Percentiles rank a stretch among this genome's conserved stretches.
phyloP scores from a whole-genome alignment of 2,329 filamentous ascomycete species.

The Didymella sp. region DNA sequence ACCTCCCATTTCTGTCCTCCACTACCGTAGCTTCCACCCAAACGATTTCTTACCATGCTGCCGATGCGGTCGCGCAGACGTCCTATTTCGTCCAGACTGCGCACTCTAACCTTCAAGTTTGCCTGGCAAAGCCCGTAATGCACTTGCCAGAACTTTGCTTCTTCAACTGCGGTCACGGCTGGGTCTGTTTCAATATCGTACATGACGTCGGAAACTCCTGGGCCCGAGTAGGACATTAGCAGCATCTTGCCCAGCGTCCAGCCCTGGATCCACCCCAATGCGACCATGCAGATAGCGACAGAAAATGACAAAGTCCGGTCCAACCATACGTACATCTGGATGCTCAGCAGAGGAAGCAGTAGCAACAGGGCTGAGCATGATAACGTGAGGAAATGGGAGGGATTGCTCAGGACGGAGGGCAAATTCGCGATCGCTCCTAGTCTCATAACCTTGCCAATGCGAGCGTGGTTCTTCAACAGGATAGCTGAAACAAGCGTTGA shows the following conservation, averaged over 20 bases:
- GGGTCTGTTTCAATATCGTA: conserved; percentile 84
- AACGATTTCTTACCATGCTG: conserved; percentile 79
- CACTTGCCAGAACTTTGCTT: conserved; percentile 97
- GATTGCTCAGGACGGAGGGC: conserved; percentile 88
- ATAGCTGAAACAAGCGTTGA: conserved; percentile 88
- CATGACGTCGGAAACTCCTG: conserved; percentile 74
- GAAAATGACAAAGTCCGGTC: conserved; percentile 81
- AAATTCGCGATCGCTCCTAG: conserved; percentile 82
- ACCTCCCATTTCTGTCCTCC: conserved; percentile 91
- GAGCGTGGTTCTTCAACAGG: conserved; percentile 84
- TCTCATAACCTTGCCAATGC: conserved; percentile 90
- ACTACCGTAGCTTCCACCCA: conserved; percentile 86
- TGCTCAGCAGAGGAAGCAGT: conserved; percentile 79
- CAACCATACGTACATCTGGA: conserved; percentile 81
- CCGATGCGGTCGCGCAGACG: conserved; percentile 78
- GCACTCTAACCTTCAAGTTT: conserved; percentile 80
- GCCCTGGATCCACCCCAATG: conserved; percentile 81
- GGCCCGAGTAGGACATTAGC: conserved; percentile 81
- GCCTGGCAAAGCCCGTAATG: conserved; percentile 98
- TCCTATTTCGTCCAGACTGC: conserved; percentile 68
- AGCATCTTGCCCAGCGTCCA: conserved; percentile 91
- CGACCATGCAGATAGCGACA: conserved; percentile 88
- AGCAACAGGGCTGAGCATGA: conserved; percentile 83
- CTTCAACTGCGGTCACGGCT: conserved; percentile 77
- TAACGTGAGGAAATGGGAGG: conserved; percentile 91